A percentile compares a stretch with the other conserved stretches of the same genome.
These are phyloP conservation scores for Glutinoglossum americanum DNA, from an alignment of 495 filamentous ascomycete genomes.

Conservation along the genomic window DNA sequence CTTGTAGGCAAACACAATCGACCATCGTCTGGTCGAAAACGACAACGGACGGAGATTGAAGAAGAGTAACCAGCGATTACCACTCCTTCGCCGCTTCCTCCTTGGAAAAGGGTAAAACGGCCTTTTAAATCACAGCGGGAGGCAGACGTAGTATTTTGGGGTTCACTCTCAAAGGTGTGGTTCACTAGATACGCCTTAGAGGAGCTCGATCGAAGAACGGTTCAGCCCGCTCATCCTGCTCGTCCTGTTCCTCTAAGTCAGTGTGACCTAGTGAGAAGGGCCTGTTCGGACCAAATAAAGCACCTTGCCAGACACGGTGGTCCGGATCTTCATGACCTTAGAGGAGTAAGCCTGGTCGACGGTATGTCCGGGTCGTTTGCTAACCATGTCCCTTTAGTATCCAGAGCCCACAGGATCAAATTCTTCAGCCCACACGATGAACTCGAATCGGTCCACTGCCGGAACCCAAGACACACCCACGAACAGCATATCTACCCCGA, in stretches of 20 bases:
- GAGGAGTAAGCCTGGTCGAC: slow-evolving; percentile 7
- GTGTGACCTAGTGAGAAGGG: background rate
- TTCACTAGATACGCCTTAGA: slow-evolving; percentile 1
- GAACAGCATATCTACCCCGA: background rate
- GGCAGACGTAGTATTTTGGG: background rate
- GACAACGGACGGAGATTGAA: background rate
- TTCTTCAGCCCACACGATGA: slow-evolving; percentile 4
- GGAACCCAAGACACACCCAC: slow-evolving; percentile 4
- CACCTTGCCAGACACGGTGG: slow-evolving; percentile 13
- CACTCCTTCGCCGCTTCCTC: background rate
- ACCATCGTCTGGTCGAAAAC: background rate
- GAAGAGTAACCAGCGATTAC: background rate
- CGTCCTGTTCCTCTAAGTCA: background rate
- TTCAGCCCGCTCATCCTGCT: background rate
- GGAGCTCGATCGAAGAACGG: slow-evolving; percentile 1
- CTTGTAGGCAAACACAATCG: background rate
- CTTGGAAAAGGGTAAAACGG: background rate
- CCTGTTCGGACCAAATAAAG: background rate
- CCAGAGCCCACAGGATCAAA: background rate
- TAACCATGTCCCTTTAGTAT: slow-evolving; percentile 1
- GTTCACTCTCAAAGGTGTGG: slow-evolving; percentile 1
- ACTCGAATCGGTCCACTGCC: slow-evolving; percentile 5
- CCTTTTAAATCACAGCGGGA: background rate
- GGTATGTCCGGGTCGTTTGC: background rate
- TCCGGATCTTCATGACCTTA: slow-evolving; percentile 10